Percentiles rank a stretch among this genome's conserved stretches.
Evolutionary conservation across 75 land plant species (phyloP).

Genomic region (Pinus albicaulis): DNA sequence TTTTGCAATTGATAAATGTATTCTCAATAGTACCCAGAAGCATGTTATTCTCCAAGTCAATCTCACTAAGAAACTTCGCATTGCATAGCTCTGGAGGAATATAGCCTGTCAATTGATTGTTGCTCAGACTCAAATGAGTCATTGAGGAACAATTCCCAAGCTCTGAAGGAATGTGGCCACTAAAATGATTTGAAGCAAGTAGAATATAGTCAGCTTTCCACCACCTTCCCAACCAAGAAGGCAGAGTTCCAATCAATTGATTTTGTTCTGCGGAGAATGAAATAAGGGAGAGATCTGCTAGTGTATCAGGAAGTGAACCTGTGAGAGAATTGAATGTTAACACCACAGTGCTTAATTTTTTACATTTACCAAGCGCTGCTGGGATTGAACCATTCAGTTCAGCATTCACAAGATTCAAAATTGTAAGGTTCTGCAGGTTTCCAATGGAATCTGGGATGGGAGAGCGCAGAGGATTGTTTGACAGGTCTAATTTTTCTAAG

Average conservation of each 20-base stretch:
- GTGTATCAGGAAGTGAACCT: constrained; percentile 21
- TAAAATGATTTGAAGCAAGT: constrained; percentile 35
- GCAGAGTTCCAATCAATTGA: constrained; percentile 11
- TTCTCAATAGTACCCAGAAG: constrained; percentile 12
- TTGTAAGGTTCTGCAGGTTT: constrained; percentile 7
- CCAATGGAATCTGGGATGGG: constrained; percentile 20
- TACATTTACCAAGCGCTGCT: constrained; percentile 26
- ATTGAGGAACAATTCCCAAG: constrained; percentile 15
- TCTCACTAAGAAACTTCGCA: constrained; percentile 16
- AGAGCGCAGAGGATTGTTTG: constrained; percentile 22
- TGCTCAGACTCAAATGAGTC: constrained; percentile 23
- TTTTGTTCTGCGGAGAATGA: constrained; percentile 19
- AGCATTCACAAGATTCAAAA: constrained; percentile 7
- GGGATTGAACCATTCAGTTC: constrained; percentile 13
- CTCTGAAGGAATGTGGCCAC: constrained; percentile 47
- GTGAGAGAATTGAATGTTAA: constrained; percentile 25
- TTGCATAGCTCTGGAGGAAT: constrained; percentile 48
- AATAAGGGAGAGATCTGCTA: constrained; percentile 15
- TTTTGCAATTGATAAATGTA: constrained; percentile 21
- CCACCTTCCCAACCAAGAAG: constrained; percentile 23
- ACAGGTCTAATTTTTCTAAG: constrained; percentile 17
- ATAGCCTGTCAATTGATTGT: constrained; percentile 50
- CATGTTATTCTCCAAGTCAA: constrained; percentile 15
- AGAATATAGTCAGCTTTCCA: not conserved
- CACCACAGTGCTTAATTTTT: constrained; percentile 1